Evolutionary conservation across 768 basidiomycete genomes (phyloP), one percentile per base, ranked within the genome.

Genomic region (Tephrocybe sp.): DNA sequence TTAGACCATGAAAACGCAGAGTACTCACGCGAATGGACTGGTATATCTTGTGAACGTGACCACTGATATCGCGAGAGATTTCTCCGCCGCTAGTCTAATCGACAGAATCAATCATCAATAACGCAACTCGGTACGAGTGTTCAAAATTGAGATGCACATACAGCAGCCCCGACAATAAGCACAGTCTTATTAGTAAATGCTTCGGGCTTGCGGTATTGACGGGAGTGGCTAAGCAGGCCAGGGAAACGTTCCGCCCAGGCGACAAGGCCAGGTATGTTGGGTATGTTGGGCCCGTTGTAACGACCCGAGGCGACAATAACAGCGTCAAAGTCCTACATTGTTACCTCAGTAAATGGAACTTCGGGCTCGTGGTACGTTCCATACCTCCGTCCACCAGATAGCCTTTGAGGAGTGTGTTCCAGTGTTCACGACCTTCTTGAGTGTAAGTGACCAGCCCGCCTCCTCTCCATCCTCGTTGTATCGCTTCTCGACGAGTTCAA

Each of bases 401-500:
- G 69, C 70, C 15, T 60, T 62, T 25, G 62, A 60, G 0, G 51
- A 56, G 36, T 60, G 49, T 0, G 16, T 26, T 4, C 47, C 60
- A 3, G 40, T 52, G 4, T 36, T 47, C 4, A 60, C 63, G 4
- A 72, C 59, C 25, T 64, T 53, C 52, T 71, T 70, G 18, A 70
- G 52, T 9, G 66, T 67, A 11, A 72, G 49, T 1, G 51, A 65
- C 72, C 71, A 72, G 6, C 71, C 71, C 9, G 58, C 58, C 27
- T 71, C 63, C 24, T 61, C 46, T 0, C 68, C 67, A 19, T 54
- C 28, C 11, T 44, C 57, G 47, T 68, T 58, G n/a, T 59, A 43
- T 0, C 64, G 56, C 49, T 79, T 79, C 49, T 76, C 68, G 25
- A 73, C 62, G 11, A 59, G 61, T 48, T 80, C 77, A 5, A 80